Base-by-base conservation (phyloP, 768 basidiomycete genomes). In the Suillus fuscotomentosus region DNA sequence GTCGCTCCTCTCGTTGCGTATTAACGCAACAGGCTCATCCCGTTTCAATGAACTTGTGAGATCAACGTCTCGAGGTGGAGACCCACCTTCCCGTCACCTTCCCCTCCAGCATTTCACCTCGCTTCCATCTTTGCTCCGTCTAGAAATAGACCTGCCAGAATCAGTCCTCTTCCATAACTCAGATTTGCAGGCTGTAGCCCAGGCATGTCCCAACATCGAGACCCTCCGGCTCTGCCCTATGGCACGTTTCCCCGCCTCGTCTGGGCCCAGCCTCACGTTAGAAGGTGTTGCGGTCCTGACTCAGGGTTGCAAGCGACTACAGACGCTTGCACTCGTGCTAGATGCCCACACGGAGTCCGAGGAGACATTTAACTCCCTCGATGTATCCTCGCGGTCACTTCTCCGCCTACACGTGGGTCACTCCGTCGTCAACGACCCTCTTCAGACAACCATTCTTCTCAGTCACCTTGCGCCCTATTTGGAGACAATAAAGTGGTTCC, bases 31-130 rank as follows among this genome's bases (percentile, higher is more conserved):
- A 0, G 86, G 89, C 20, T 83, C 88, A 27, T 86, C 86, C n/a
- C 86, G 91, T 62, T 96, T 92, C 80, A 83, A 84, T 5, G 92
- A 95, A 66, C 84, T 96, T 54, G 86, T 91, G 59, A 88, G 92
- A 62, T 90, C 92, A 10, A 88, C 90, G 5, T 82, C 87, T 38
- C 82, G 88, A 66, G 86, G 81, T 22, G 80, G 77, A 13, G 90
- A 90, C 66, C 81, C 85, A 27, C 82, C 88, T 14, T 80, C 84
- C 55, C 82, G 81, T 38, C 84, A 83, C 63, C 84, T 93, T 31
- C 83, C 88, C 20, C 81, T 93, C 60, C 84, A 87, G 66, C 76
- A 84, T 63, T 74, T 93, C 31, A 77, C 78, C 22, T 77, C 77
- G 48, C 80, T 93, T 38, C 83, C 85, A 27, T 75, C 73, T 48